These are phyloP conservation scores for Bruguiera gymnorhiza DNA, from an alignment of 345 rosid species.

Conservation along the genomic window DNA sequence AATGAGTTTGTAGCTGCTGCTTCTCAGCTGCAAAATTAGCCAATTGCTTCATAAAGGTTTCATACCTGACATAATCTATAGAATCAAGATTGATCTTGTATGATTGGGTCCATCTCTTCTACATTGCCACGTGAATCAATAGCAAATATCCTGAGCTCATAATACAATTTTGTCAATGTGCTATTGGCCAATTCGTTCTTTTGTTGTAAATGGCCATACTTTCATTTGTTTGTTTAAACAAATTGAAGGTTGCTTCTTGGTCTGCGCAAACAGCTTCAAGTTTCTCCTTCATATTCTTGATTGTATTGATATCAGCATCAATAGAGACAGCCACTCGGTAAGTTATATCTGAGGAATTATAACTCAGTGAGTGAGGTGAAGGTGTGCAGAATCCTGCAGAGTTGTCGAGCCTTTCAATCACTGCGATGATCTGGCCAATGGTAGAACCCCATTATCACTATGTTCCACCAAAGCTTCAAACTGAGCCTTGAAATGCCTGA, in stretches of 20 bases:
- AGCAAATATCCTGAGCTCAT: constrained; percentile 46
- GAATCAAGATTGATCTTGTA: constrained; percentile 42
- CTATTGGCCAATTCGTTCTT: constrained; percentile 3
- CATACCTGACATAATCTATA: constrained; percentile 40
- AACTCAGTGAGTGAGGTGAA: constrained; percentile 22
- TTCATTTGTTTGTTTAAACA: constrained; percentile 27
- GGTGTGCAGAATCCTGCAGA: constrained; percentile 27
- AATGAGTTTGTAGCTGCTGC: constrained; percentile 57
- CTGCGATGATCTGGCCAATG: constrained; percentile 43
- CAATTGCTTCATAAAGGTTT: not conserved
- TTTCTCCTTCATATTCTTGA: constrained; percentile 36
- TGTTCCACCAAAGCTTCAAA: constrained; percentile 49
- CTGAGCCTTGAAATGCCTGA: constrained; percentile 26
- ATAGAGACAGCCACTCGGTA: constrained; percentile 45
- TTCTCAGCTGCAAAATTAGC: constrained; percentile 51
- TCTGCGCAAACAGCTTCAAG: constrained; percentile 44
- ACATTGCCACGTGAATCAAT: constrained; percentile 36
- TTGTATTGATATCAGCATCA: constrained; percentile 46
- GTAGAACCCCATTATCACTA: constrained; percentile 41
- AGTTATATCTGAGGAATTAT: constrained; percentile 39
- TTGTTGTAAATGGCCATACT: constrained; percentile 38
- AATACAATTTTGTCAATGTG: constrained; percentile 38
- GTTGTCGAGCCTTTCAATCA: constrained; percentile 55
- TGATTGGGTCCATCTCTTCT: constrained; percentile 25
- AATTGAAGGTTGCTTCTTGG: constrained; percentile 39